Evolutionary conservation across 2,329 filamentous ascomycete genomes (phyloP), one percentile per base, ranked within the genome.

Genomic region (Fusarium zealandicum): DNA sequence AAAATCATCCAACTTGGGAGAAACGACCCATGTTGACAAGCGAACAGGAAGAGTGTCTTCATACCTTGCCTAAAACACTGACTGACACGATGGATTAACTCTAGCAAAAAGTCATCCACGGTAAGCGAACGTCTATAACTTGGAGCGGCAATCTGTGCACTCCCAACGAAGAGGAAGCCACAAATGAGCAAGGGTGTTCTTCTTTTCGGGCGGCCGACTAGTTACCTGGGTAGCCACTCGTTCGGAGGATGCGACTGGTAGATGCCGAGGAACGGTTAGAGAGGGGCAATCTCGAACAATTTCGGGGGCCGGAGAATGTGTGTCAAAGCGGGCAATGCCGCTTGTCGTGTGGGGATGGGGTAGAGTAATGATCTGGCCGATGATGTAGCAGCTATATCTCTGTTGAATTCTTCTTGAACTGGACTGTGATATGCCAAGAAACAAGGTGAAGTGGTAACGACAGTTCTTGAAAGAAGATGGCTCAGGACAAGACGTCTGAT

Each of bases 231-330:
- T 48, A 62, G 35, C 27, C 43, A 45, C 47, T 48, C 25, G 49
- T 44, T 54, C 12, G 31, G 33, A 33, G 41, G 35, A 25, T 55
- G 40, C 54, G 48, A 52, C 53, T 55, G 54, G 51, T 39, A 45
- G 50, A 38, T 45, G 31, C 40, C 31, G 37, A 49, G 27, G 30
- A 57, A 31, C 30, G 36, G 32, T 40, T 37, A 41, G 43, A 51
- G 36, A 58, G 43, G 50, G 54, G 42, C 25, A 38, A 45, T 49
- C 27, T 46, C 46, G 39, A 59, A 46, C 44, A 52, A 62, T 44
- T 64, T 64, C 53, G 43, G 22, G 57, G 50, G 49, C 51, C 54
- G 37, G 31, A 45, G 39, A 48, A 54, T 53, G 20, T 55, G 57
- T 63, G 51, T 51, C 41, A 60, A 47, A 63, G 44, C 47, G 47